phyloP scores from a whole-genome alignment of 805 yeast genomes.

The Jamesozyma jinghongensis region DNA sequence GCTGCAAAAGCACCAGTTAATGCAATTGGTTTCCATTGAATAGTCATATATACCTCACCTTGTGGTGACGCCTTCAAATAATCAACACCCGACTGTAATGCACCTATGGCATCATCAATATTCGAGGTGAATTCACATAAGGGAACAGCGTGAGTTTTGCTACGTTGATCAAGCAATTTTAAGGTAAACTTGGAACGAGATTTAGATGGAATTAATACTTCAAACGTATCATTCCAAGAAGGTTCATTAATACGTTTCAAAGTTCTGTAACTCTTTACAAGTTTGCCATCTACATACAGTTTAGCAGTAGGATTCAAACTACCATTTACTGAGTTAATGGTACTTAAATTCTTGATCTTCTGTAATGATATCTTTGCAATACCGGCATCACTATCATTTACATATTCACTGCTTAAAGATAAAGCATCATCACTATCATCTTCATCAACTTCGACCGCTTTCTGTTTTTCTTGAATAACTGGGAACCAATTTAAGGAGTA shows the following conservation, averaged over 20 bases:
- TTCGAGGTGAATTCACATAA: conserved; percentile 44
- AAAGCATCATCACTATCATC: conserved; percentile 12
- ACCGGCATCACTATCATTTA: conserved; percentile 61
- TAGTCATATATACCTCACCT: conserved; percentile 46
- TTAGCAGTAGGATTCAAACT: conserved; percentile 57
- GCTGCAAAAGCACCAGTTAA: conserved; percentile 42
- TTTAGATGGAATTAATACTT: conserved; percentile 53
- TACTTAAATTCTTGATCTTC: conserved; percentile 50
- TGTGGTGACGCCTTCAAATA: conserved; percentile 43
- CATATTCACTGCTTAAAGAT: conserved; percentile 15
- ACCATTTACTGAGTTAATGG: conserved; percentile 39
- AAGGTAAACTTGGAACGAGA: conserved; percentile 45
- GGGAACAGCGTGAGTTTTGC: conserved; percentile 34
- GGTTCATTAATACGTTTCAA: conserved; percentile 66
- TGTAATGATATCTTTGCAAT: conserved; percentile 56
- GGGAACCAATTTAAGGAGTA: conserved; percentile 44
- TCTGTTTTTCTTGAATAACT: conserved; percentile 10
- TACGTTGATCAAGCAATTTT: conserved; percentile 52
- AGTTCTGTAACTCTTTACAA: conserved; percentile 49
- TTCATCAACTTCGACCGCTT: conserved; percentile 6
- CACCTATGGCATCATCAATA: conserved; percentile 39
- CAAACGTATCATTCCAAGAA: conserved; percentile 55
- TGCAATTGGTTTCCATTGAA: conserved; percentile 64
- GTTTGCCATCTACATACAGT: conserved; percentile 47
- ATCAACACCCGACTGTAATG: conserved; percentile 39